phyloP scores from a whole-genome alignment of 2,329 filamentous ascomycete species.

The Xylaria sp. region DNA sequence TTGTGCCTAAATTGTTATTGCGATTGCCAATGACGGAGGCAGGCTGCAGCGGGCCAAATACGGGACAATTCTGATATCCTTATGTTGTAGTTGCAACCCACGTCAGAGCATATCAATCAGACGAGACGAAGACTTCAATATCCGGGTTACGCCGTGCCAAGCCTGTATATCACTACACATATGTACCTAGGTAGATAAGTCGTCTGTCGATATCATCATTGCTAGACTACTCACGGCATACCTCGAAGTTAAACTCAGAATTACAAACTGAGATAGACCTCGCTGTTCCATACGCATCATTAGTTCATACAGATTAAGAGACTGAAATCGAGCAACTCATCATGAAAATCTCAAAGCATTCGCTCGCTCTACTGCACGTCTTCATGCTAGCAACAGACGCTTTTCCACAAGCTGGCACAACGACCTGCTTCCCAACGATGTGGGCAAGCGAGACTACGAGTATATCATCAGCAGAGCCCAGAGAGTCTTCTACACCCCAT shows the following conservation, averaged over 20 bases:
- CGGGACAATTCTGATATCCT: background rate
- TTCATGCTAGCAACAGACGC: background rate
- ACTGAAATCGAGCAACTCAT: background rate
- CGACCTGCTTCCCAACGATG: slow-evolving; percentile 10
- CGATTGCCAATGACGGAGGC: background rate
- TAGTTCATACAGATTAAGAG: background rate
- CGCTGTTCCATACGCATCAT: too few relatives aligned
- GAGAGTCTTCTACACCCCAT: background rate
- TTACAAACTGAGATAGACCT: background rate
- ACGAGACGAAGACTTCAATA: slow-evolving; percentile 15
- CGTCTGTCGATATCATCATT: background rate
- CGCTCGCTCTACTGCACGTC: background rate
- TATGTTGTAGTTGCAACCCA: slow-evolving; percentile 22
- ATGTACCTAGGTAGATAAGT: background rate
- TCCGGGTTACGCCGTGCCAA: slow-evolving; percentile 5
- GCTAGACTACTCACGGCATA: background rate
- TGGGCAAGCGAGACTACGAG: background rate
- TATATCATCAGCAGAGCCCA: background rate
- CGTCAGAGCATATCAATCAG: slow-evolving; percentile 6
- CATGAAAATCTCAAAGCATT: background rate
- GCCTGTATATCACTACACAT: background rate
- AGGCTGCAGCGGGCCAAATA: slow-evolving; percentile 5
- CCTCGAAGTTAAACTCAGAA: background rate
- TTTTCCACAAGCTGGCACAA: slow-evolving; percentile 6
- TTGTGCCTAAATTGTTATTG: slow-evolving; percentile 23